A percentile compares a stretch with the other conserved stretches of the same genome.
Evolutionary conservation across 2,329 filamentous ascomycete genomes (phyloP).

Genomic region (Cordyceps pruinosa): DNA sequence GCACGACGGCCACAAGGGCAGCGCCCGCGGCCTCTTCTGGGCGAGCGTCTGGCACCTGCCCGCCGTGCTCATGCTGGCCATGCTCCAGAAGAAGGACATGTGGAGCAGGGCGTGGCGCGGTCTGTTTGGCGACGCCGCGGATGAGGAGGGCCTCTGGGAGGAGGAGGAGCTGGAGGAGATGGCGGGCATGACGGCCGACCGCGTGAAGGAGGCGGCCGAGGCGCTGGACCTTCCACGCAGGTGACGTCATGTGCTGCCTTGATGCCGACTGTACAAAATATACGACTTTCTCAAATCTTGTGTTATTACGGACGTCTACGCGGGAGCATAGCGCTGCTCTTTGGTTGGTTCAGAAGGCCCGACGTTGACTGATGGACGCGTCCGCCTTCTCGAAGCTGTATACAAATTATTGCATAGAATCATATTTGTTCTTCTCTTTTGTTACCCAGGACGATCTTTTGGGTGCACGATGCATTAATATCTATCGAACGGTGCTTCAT

Average conservation of each 20-base stretch:
- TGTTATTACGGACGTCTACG: conserved; percentile 19
- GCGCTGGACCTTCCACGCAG: conserved; percentile 2
- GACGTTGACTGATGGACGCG: neutral
- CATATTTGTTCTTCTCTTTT: conserved; percentile 3
- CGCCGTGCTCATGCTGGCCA: conserved; percentile 78
- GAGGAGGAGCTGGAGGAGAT: conserved; percentile 46
- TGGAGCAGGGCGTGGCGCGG: conserved; percentile 76
- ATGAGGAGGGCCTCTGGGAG: conserved; percentile 52
- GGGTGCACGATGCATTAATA: neutral
- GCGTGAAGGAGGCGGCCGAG: conserved; percentile 16
- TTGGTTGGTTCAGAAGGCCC: neutral
- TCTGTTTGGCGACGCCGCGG: conserved; percentile 53
- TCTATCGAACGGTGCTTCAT: neutral
- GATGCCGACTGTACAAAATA: conserved; percentile 4
- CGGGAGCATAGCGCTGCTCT: neutral
- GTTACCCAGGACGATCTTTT: neutral
- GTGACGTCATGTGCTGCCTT: neutral
- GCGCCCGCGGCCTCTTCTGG: conserved; percentile 85
- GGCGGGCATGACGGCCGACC: conserved; percentile 28
- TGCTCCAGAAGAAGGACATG: conserved; percentile 89
- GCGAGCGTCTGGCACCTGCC: conserved; percentile 96
- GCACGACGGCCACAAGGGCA: conserved; percentile 69
- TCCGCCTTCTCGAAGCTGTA: neutral
- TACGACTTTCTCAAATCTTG: conserved; percentile 6
- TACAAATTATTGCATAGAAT: conserved; percentile 9